Evolutionary conservation across 2,329 filamentous ascomycete genomes (phyloP), one percentile per base, ranked within the genome.

Genomic region (Xylariaceae sp.): DNA sequence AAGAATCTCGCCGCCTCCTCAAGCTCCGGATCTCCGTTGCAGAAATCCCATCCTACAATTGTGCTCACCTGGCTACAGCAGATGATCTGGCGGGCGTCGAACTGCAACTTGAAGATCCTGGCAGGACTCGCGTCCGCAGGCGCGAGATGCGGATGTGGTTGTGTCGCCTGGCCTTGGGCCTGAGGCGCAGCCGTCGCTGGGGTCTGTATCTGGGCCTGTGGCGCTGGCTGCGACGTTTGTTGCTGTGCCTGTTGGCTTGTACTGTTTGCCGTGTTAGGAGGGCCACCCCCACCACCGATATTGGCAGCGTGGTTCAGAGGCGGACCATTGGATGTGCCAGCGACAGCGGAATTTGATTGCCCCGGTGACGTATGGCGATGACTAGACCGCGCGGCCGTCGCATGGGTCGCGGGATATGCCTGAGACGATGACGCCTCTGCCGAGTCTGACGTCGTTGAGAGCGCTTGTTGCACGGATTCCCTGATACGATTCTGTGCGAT

Each of bases 41-140:
- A 95, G 80, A 98, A 99, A 73, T 99, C 95, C 95, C 95, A 99
- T 0, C 93, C 95, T 0, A 98, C 91, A 68, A 99, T 98, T 16
- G 89, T 86, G 40, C 88, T 88, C 54, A 95, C 91, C 72, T 98
- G 93, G 62, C 90, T 95, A 71, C 93, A 97, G 76, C 93, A 97
- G 52, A 99, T 89, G 64, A 99, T 96, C 66, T 93, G 87, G 20
- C 92, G 84, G 0, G 92, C 90, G 70, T 99, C 95, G 65, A 97
- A 99, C 72, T 99, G 95, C 37, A 98, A 80, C 74, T 99, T 99
- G 79, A 98, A 99, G 2, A 99, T 90, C 20, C 95, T 76, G 7
- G 80, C 78, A 10, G 79, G 77, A 52, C 77, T 79, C 29, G 76
- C 66, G 59, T 84, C 81, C 7, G 74, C 70, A 40, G 73, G 70